Evolutionary conservation across 495 filamentous ascomycete genomes (phyloP).

Genomic region (Trypethelium eluteriae): DNA sequence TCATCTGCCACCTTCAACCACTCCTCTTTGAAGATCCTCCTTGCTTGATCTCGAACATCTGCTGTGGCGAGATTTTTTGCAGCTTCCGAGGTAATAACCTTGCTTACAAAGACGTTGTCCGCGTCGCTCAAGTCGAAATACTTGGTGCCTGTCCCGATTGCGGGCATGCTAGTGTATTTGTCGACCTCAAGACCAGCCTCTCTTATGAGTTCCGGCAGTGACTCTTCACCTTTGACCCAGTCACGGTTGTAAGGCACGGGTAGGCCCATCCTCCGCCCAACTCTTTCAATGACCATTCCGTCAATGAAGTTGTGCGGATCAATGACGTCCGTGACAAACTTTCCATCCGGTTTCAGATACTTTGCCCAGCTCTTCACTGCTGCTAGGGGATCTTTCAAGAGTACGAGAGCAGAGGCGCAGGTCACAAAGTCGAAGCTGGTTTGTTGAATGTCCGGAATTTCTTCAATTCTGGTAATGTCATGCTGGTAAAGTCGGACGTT

Average conservation of each 20-base stretch:
- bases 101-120: constrained; percentile 13
- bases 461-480: constrained; percentile 36
- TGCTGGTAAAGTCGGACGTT: constrained; percentile 33
- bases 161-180: background rate
- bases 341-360: constrained; percentile 35
- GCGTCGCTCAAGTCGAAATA: constrained; percentile 7
- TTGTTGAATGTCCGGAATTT: constrained; percentile 20
- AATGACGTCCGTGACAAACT: constrained; percentile 24
- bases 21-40: constrained; percentile 19
- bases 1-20: constrained; percentile 19
- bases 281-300: constrained; percentile 19
- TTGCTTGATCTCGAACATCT: constrained; percentile 14
- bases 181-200: constrained; percentile 12
- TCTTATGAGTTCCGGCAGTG: background rate
- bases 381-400: constrained; percentile 30
- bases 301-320: constrained; percentile 15
- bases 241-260: constrained; percentile 18
- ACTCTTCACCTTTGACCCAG: constrained; percentile 10
- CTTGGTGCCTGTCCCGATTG: background rate
- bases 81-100: constrained; percentile 1
- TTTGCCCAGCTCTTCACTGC: constrained; percentile 33
- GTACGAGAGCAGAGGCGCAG: constrained; percentile 34
- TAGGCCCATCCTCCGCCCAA: constrained; percentile 12
- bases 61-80: constrained; percentile 5
- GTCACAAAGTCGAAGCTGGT: constrained; percentile 36